phyloP scores from a whole-genome alignment of 306 rosid genomes.

The Leucaena leucocephala region DNA sequence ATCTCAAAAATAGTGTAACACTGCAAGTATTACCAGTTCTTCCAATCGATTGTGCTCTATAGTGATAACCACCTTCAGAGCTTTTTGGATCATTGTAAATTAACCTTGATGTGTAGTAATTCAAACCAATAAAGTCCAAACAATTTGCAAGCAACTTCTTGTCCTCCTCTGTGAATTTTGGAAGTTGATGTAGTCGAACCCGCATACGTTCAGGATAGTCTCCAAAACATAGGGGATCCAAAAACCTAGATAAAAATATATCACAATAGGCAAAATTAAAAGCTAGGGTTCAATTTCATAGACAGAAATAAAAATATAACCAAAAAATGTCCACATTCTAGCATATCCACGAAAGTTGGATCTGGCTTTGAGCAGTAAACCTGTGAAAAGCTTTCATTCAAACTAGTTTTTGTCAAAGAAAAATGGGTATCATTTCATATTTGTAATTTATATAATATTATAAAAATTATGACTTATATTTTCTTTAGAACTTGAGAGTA shows the following conservation, averaged over 20 bases:
- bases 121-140: slow-evolving; percentile 78
- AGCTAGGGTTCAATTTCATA: background rate
- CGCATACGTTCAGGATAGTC: slow-evolving; percentile 86
- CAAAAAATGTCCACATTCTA: background rate
- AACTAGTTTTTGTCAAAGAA: slow-evolving; percentile 4
- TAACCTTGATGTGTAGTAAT: slow-evolving; percentile 89
- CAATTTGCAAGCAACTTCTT: slow-evolving; percentile 63
- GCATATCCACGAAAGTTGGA: slow-evolving; percentile 24
- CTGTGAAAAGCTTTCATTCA: slow-evolving; percentile 2
- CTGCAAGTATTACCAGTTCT: slow-evolving; percentile 59
- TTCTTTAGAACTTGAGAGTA: too few relatives aligned
- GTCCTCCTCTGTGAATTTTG: slow-evolving; percentile 78
- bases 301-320: background rate
- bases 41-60: slow-evolving; percentile 55
- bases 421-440: slow-evolving; percentile 7
- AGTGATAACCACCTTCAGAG: slow-evolving; percentile 47
- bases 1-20: background rate
- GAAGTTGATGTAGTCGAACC: slow-evolving; percentile 75
- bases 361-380: slow-evolving; percentile 20
- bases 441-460: background rate
- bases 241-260: slow-evolving; percentile 57
- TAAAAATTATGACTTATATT: too few relatives aligned
- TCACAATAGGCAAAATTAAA: background rate
- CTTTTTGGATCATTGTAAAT: slow-evolving; percentile 58
- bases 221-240: slow-evolving; percentile 78